A percentile compares a stretch with the other conserved stretches of the same genome.
Conservation (phyloP, 2,329 filamentous ascomycete species). For the Aspergillus novofumigatus region DNA sequence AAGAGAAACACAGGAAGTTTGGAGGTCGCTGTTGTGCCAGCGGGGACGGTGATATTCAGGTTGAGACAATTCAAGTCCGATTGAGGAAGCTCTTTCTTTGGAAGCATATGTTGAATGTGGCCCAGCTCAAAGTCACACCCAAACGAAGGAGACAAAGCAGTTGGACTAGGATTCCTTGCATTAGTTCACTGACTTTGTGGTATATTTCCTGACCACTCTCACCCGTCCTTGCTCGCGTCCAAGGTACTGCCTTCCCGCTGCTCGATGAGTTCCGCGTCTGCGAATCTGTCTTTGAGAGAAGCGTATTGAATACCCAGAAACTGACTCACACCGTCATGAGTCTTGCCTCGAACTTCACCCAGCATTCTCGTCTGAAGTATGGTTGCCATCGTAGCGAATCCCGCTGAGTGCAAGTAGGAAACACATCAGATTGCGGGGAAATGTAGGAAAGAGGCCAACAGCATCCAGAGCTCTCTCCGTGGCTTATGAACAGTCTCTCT, state of each 20-base stretch:
- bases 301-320: constrained; percentile 39
- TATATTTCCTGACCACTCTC: constrained; percentile 1
- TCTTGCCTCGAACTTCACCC: constrained; percentile 26
- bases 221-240: constrained; percentile 38
- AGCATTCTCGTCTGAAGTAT: constrained; percentile 23
- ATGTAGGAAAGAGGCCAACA: neutral
- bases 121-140: constrained; percentile 46
- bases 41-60: constrained; percentile 49
- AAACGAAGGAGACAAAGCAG: constrained; percentile 36
- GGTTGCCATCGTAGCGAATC: constrained; percentile 2
- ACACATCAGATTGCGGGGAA: neutral
- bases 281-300: constrained; percentile 29
- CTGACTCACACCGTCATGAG: constrained; percentile 25
- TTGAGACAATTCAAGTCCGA: constrained; percentile 51
- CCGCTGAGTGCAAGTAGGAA: neutral
- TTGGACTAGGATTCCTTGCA: constrained; percentile 25
- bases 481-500: neutral
- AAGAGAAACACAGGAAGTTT: constrained; percentile 51
- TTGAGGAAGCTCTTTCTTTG: constrained; percentile 33
- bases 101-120: constrained; percentile 48
- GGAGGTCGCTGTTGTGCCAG: constrained; percentile 14
- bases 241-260: constrained; percentile 20
- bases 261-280: constrained; percentile 30
- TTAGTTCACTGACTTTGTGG: neutral
- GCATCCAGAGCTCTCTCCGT: neutral